Conservation (phyloP, 2,329 filamentous ascomycete species). For the Escovopsis sp. region DNA sequence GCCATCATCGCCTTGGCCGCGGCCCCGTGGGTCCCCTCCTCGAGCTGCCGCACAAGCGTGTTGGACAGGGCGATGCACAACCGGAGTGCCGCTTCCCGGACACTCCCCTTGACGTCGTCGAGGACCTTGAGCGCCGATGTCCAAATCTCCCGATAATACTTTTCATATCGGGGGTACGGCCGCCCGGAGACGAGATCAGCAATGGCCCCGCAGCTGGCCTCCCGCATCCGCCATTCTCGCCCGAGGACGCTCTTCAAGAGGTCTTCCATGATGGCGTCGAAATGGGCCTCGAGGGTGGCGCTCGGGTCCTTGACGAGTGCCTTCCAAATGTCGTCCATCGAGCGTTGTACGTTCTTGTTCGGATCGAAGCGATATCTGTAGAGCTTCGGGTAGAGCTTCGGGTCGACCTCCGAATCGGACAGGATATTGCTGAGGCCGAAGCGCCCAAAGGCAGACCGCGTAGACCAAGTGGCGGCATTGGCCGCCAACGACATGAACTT, state of each 20-base stretch:
- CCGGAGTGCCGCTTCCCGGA: conserved; percentile 64
- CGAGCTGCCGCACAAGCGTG: conserved; percentile 70
- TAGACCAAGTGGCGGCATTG: conserved; percentile 94
- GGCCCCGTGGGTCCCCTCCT: conserved; percentile 57
- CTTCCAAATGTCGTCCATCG: conserved; percentile 98
- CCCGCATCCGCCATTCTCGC: conserved; percentile 82
- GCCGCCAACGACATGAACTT: conserved; percentile 96
- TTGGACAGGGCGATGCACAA: conserved; percentile 76
- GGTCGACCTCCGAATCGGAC: conserved; percentile 75
- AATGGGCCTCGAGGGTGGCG: conserved; percentile 62
- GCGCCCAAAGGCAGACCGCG: conserved; percentile 85
- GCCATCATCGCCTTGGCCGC: conserved; percentile 68
- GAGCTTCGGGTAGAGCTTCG: conserved; percentile 88
- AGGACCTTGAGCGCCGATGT: conserved; percentile 74
- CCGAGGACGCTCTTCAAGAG: conserved; percentile 74
- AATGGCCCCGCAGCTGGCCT: conserved; percentile 84
- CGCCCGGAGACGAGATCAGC: conserved; percentile 76
- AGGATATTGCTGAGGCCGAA: conserved; percentile 89
- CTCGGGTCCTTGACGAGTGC: conserved; percentile 82
- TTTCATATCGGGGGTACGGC: conserved; percentile 62
- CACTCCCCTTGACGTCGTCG: conserved; percentile 90
- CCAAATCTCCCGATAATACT: conserved; percentile 77
- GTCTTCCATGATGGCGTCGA: conserved; percentile 80
- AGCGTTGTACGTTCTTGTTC: conserved; percentile 79
- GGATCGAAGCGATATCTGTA: conserved; percentile 93